Evolutionary conservation across 2,329 filamentous ascomycete species (phyloP), one percentile per base, ranked within the genome.

Genomic region (Exophiala lecanii-corni): DNA sequence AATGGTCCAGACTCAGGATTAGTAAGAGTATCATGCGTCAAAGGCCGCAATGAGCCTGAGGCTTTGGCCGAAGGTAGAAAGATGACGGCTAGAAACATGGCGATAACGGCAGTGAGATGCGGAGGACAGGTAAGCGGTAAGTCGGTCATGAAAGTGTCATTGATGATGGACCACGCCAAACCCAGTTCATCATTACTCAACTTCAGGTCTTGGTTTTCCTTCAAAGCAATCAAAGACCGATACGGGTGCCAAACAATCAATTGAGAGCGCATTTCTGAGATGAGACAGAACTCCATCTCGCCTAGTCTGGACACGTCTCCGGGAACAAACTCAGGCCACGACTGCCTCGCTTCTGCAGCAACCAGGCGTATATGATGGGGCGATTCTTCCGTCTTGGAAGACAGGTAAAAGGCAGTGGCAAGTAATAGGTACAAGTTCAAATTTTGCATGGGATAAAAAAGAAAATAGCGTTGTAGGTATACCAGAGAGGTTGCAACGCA

Each of bases 361-460:
- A 98, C 83, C 51, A 94, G 78, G 20, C 92, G 80, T 58, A 98
- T 97, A 63, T 98, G 92, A 63, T 97, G 91, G 2, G 92, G 92
- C 38, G 83, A 89, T 65, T 98, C 92, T 64, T 98, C 92, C 80
- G 94, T 95, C 68, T 98, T 98, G 70, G 89, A 95, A 15, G 92
- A 89, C 25, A 98, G 73, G 63, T 98, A 98, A 48, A 97, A 76
- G 4, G 91, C 86, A 1, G 92, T 97, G n/a, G 89, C 84, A 53
- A 95, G 77, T 45, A 97, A 81, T 25, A 97, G 80, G 61, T 94
- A 95, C 3, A 91, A 89, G 57, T 97, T 98, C 36, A 89, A 95
- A 51, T 84, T 81, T 44, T 91, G 84, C 53, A 97, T 89, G 59
- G 95, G 89, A 56, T 95, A 85, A 56, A 85, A 87, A 34, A 81